Evolutionary conservation across 2,329 filamentous ascomycete species (phyloP).

Genomic region (Sclerotinia glacialis): DNA sequence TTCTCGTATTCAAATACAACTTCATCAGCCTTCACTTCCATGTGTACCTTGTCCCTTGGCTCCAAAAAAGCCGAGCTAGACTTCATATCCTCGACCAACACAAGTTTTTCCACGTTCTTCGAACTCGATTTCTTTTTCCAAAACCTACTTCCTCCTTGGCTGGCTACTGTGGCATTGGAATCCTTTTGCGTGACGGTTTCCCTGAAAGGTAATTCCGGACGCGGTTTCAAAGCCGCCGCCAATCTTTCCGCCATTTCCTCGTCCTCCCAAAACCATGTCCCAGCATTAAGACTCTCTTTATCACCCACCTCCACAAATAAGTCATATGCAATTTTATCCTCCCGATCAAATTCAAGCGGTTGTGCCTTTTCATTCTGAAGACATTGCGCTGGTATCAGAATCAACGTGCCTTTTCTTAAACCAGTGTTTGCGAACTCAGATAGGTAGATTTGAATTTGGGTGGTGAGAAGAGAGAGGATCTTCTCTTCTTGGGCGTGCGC

Average conservation of each 20-base stretch:
- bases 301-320: slow-evolving; percentile 28
- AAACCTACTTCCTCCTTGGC: slow-evolving; percentile 19
- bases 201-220: slow-evolving; percentile 23
- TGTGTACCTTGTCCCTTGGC: slow-evolving; percentile 27
- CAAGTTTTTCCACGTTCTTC: slow-evolving; percentile 3
- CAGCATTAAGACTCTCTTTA: slow-evolving; percentile 28
- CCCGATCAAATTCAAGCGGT: slow-evolving; percentile 33
- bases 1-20: slow-evolving; percentile 64
- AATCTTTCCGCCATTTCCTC: slow-evolving; percentile 33
- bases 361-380: slow-evolving; percentile 30
- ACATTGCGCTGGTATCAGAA: slow-evolving; percentile 33
- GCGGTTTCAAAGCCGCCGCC: slow-evolving; percentile 30
- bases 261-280: slow-evolving; percentile 32
- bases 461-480: slow-evolving; percentile 33
- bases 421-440: slow-evolving; percentile 33
- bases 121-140: slow-evolving; percentile 30
- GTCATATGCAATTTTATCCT: slow-evolving; percentile 28
- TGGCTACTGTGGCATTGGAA: background rate
- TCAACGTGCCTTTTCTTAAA: slow-evolving; percentile 31
- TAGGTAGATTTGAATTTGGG: slow-evolving; percentile 35
- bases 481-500: slow-evolving; percentile 33
- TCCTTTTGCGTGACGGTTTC: slow-evolving; percentile 18
- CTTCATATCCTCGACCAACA: slow-evolving; percentile 17
- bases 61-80: background rate
- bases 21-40: slow-evolving; percentile 41